Evolutionary conservation across 108 stramenopile species (phyloP).

Genomic region (Fragilaria crotonensis): DNA sequence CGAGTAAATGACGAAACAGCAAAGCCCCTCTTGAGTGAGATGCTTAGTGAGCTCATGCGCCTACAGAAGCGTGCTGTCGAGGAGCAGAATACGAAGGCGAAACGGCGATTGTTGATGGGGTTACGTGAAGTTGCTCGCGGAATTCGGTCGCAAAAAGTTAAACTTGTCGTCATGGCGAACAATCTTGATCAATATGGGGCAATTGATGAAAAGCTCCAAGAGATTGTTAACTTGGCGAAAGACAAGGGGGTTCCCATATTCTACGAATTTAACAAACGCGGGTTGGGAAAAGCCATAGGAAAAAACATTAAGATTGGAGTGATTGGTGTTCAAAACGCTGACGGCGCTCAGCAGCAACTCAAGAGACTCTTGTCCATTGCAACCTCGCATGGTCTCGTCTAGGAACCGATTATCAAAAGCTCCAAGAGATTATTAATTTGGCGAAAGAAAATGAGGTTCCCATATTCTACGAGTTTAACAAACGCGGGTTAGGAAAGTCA

Average conservation of each 20-base stretch:
- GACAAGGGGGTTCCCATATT: slow-evolving; percentile 68
- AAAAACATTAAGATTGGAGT: slow-evolving; percentile 85
- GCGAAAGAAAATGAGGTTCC: slow-evolving; percentile 64
- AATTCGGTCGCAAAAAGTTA: slow-evolving; percentile 80
- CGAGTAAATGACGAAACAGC: slow-evolving; percentile 44
- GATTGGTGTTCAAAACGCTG: slow-evolving; percentile 86
- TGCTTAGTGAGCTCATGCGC: slow-evolving; percentile 80
- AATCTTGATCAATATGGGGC: slow-evolving; percentile 86
- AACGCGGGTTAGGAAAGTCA: slow-evolving; percentile 79
- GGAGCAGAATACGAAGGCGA: slow-evolving; percentile 70
- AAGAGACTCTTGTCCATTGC: slow-evolving; percentile 52
- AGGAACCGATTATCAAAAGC: slow-evolving; percentile 64
- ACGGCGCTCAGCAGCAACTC: slow-evolving; percentile 87
- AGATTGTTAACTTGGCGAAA: slow-evolving; percentile 69
- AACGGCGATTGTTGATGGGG: slow-evolving; percentile 84
- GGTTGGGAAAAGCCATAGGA: slow-evolving; percentile 82
- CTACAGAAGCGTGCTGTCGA: slow-evolving; percentile 65
- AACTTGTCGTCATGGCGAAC: slow-evolving; percentile 86
- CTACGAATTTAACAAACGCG: slow-evolving; percentile 78
- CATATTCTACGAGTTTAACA: slow-evolving; percentile 80
- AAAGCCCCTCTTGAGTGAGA: slow-evolving; percentile 58
- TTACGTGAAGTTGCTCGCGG: slow-evolving; percentile 85
- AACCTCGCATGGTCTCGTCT: not conserved
- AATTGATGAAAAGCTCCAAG: slow-evolving; percentile 78
- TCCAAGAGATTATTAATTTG: slow-evolving; percentile 75